These are phyloP conservation scores for Persicaria maculosa DNA, from an alignment of 148 eudicot species.

Conservation along the genomic window DNA sequence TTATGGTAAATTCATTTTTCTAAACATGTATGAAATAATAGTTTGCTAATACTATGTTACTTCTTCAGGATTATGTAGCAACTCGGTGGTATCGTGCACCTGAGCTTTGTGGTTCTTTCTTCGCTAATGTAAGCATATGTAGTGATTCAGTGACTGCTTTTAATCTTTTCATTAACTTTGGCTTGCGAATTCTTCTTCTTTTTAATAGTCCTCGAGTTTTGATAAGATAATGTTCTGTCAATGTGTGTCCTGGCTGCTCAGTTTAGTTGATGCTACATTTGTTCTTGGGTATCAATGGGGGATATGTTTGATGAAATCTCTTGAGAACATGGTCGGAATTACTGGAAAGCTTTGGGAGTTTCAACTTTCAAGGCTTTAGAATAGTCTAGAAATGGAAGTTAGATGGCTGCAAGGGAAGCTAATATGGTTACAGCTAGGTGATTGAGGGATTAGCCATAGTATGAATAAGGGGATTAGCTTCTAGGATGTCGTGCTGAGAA, in stretches of 20 bases:
- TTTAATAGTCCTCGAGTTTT: not conserved
- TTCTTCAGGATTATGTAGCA: conserved; percentile 44
- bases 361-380: too few species aligned
- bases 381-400: too few species aligned
- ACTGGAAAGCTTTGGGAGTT: too few species aligned
- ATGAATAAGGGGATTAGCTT: too few species aligned
- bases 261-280: not conserved
- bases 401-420: too few species aligned
- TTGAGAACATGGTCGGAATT: too few species aligned
- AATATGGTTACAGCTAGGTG: too few species aligned
- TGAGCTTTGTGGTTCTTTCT: conserved; percentile 56
- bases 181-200: not conserved
- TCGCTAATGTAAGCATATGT: conserved; percentile 36
- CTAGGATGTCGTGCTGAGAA: too few species aligned
- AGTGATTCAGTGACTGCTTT: not conserved
- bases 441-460: too few species aligned
- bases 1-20: not conserved
- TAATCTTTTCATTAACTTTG: not conserved
- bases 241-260: not conserved
- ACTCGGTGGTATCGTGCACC: conserved; percentile 66
- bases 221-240: not conserved
- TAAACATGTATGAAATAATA: not conserved
- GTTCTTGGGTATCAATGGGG: not conserved
- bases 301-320: not conserved
- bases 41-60: not conserved